Base-by-base conservation (phyloP, 2,329 filamentous ascomycete species). In the Apiospora aurea region DNA sequence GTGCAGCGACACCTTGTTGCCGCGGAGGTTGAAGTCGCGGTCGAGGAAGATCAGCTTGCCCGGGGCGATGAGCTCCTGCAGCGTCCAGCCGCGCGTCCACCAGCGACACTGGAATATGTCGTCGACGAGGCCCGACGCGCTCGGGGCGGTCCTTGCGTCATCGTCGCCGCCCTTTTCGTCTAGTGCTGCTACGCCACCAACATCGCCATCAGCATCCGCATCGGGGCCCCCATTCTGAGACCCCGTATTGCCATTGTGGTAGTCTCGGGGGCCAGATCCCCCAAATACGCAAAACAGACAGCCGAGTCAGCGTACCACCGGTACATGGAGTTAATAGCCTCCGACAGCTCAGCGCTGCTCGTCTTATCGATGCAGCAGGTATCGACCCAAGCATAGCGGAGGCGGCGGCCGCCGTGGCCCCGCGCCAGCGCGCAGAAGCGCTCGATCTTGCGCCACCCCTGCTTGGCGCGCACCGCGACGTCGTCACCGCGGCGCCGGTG, bases 171-270 rank as follows among this genome's bases (percentile, higher is more conserved):
- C 18, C 44, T 69, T 26, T 14, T 51, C 5, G 16, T 38, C 24
- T 11, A 16, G 2, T 21, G 38, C 53, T 34, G 34, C 41, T 43
- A 43, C 24, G 2, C 11, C 24, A 10, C 26, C 51, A 18, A 14
- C 26, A 26, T 57, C 24, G 11, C 13, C 24, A 29, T 29, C n/a
- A 13, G n/a, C 41, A 43, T 29, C 26, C 3, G 41, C 41, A 43
- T 43, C 13, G 8, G 38, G 41, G 10, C 8, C 41, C 8, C 13
- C 41, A 8, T 10, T 14, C 26, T 57, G 53, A 34, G 85, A 85
- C 1, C 72, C 79, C 4, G 80, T 84, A 16, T 78, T 90, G 49
- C 82, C n/a, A 14, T 34, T n/a, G 21, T 38, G 2, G 8, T 43
- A 0, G 8, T 13, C 29, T 11, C 43, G 67, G 43, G 67, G 2